Evolutionary conservation across 768 basidiomycete genomes (phyloP).

Genomic region (Auricularia cornea): DNA sequence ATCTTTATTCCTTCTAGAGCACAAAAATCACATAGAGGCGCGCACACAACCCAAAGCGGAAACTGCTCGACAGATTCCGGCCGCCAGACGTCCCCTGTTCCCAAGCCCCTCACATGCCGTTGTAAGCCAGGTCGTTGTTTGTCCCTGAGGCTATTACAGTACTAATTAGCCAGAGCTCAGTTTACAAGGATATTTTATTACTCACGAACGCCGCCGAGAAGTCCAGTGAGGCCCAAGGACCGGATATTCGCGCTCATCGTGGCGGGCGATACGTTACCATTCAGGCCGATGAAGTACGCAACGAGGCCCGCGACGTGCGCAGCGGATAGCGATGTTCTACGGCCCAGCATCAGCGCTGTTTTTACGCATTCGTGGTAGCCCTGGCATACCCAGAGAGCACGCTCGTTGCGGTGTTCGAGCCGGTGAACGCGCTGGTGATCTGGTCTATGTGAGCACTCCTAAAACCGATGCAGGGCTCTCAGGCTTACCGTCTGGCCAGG

Average conservation of each 20-base stretch:
- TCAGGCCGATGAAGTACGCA: conserved; percentile 27
- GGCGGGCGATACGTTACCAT: conserved; percentile 26
- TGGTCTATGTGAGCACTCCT: too few relatives aligned
- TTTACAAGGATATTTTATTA: neutral
- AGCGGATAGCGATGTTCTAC: conserved; percentile 19
- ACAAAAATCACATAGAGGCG: too few relatives aligned
- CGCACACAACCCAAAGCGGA: too few relatives aligned
- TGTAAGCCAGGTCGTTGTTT: neutral
- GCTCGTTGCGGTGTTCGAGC: conserved; percentile 3
- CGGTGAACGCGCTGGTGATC: neutral
- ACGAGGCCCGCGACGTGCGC: conserved; percentile 35
- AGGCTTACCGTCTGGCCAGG: conserved; percentile 25
- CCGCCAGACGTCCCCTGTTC: too few relatives aligned
- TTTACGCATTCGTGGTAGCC: neutral
- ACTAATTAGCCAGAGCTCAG: neutral
- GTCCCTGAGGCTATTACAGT: neutral
- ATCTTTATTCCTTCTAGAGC: too few relatives aligned
- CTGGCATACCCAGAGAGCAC: conserved; percentile 10
- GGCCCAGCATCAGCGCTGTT: neutral
- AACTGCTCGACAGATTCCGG: too few relatives aligned
- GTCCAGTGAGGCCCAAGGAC: conserved; percentile 20
- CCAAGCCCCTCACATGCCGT: neutral
- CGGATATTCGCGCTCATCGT: conserved; percentile 21
- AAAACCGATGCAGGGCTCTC: neutral
- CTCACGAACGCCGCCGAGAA: conserved; percentile 19